These are phyloP conservation scores for Nothophoma quercina DNA, from an alignment of 2,329 filamentous ascomycete genomes.

Conservation along the genomic window DNA sequence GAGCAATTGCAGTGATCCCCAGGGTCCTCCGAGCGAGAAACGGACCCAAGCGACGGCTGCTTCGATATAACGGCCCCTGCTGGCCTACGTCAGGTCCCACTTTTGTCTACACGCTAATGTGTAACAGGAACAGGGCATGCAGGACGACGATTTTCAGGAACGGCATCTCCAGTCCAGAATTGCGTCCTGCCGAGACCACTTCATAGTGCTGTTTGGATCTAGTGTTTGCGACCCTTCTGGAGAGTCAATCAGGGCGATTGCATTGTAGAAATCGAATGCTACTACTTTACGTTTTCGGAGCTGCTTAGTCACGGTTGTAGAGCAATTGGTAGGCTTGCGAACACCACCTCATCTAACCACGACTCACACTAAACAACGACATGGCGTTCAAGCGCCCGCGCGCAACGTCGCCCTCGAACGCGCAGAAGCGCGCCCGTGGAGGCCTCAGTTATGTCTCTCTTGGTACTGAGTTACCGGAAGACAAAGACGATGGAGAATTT, in stretches of 20 bases:
- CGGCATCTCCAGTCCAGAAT: constrained; percentile 6
- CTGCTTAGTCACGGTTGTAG: constrained; percentile 13
- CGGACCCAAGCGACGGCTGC: constrained; percentile 1
- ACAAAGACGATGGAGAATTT: constrained; percentile 90
- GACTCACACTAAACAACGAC: constrained; percentile 1
- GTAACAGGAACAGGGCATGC: constrained; percentile 7
- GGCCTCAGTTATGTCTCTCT: constrained; percentile 48
- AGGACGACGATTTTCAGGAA: constrained; percentile 15
- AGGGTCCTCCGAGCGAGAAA: constrained; percentile 11
- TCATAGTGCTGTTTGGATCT: too few relatives aligned
- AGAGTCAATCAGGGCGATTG: too few relatives aligned
- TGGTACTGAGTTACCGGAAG: constrained; percentile 82
- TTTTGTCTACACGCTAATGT: constrained; percentile 2
- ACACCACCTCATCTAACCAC: constrained; percentile 1
- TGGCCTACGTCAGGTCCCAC: constrained; percentile 15
- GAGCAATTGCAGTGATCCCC: not conserved
- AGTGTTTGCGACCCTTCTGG: too few relatives aligned
- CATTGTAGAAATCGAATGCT: not conserved
- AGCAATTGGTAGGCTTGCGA: not conserved
- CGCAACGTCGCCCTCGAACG: constrained; percentile 33
- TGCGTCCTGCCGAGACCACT: not conserved
- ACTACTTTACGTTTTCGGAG: not conserved
- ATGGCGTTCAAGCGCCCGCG: constrained; percentile 48
- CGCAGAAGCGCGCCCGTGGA: constrained; percentile 78
- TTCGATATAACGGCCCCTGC: constrained; percentile 1